Evolutionary conservation across 352 stramenopile species (phyloP).

Genomic region (Plasmopara halstedii): DNA sequence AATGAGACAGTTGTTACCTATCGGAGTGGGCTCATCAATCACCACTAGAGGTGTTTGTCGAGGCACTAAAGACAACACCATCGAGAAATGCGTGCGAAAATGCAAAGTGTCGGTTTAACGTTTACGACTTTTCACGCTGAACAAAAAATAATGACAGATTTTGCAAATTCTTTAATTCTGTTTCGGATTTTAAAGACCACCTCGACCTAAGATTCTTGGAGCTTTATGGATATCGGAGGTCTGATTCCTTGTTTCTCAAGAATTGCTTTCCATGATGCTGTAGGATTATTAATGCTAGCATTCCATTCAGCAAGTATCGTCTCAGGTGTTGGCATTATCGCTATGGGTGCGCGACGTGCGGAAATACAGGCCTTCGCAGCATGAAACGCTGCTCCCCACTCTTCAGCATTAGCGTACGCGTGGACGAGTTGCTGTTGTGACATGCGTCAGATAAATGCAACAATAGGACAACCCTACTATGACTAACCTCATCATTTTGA

Average conservation of each 20-base stretch:
- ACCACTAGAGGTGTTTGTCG: conserved; percentile 17
- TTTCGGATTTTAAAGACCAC: background rate
- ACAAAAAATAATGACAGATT: background rate
- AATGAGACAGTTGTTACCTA: conserved; percentile 11
- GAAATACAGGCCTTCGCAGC: conserved; percentile 8
- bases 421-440: conserved; percentile 25
- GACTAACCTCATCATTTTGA: conserved; percentile 32
- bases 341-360: background rate
- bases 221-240: conserved; percentile 18
- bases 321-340: conserved; percentile 1
- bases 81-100: conserved; percentile 10
- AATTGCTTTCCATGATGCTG: conserved; percentile 20
- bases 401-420: conserved; percentile 14
- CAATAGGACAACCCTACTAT: background rate
- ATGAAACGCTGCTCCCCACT: conserved; percentile 24
- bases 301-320: conserved; percentile 30
- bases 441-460: background rate
- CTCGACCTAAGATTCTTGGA: background rate
- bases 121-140: conserved; percentile 14
- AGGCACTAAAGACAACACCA: conserved; percentile 18
- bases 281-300: conserved; percentile 16
- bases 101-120: background rate
- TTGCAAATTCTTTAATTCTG: background rate
- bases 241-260: conserved; percentile 28
- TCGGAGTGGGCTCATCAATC: conserved; percentile 15